Base-by-base conservation (phyloP, 345 rosid genomes). In the Cardamine chenopodiifolia region DNA sequence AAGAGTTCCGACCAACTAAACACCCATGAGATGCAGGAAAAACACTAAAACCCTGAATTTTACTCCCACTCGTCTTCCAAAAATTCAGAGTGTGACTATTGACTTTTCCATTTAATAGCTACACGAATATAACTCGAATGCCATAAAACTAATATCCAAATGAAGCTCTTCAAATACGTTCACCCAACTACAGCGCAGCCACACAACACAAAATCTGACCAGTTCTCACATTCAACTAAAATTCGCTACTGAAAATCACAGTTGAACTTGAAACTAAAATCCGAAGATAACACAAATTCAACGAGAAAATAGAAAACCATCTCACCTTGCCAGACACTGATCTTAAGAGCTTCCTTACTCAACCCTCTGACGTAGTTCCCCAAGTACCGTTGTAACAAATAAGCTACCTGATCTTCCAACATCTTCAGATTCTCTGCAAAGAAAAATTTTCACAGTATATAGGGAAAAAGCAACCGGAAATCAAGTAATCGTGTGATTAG, bases 391-490 rank as follows among this genome's bases (percentile, higher is more conserved):
- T 95, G 96, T 72, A 95, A 81, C 81, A 95, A 83, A 72, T 86
- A 78, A 44, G 99, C 92, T 32, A 95, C 99, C 76, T 95, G 98
- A 88, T 95, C 99, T 86, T 95, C 99, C 92, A 95, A 86, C 99
- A 95, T 95, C 84, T 75, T 86, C 32, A 6, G 15, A 66, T 32
- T 39, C 74, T 66, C 74, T 72, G 50, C 44, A 66, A 72, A 78
- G 3, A 65, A 65, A 52, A 72, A 68, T 10, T 40, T 64, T 65
- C 45, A 64, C 34, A 60, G 28, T 15, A 69, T 7, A 31, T 34
- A 45, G 39, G 5, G 25, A 47, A 17, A 55, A 75, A 50, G 5
- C n/a, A 32, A 73, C 1, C n/a, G 12, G 17, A 35, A 57, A 56
- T 55, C 55, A 44, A 70, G 37, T 19, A 68, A 49, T 72, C 29